Evolutionary conservation across 2,329 filamentous ascomycete genomes (phyloP), one percentile per base, ranked within the genome.

Genomic region (Penicillium sp.): DNA sequence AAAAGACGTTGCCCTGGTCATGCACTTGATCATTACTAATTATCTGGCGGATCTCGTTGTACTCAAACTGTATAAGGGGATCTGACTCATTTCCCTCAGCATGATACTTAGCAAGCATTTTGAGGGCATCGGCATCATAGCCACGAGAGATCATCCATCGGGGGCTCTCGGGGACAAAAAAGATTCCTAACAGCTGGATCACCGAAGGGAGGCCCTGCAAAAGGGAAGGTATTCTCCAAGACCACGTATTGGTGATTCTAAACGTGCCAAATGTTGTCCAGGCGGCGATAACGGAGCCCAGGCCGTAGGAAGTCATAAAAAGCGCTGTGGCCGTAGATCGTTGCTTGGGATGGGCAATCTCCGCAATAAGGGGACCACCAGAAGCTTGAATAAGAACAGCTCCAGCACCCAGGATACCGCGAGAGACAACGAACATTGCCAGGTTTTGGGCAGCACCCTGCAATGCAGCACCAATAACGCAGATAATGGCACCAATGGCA

Each of bases 131-230:
- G 5, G 81, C 76, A 1, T 67, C 55, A 19, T 75, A 74, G 30
- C 81, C 81, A 56, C 81, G 76, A 34, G 78, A 76, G 40, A 85
- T 74, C 27, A 85, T 67, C 78, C 79, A 86, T 35, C 84, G 77
- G 1, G 84, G 84, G 0, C 79, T 83, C 58, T 87, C 85, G 0
- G 84, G 84, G 5, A 84, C 75, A 47, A 82, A 78, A 49, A 79
- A 75, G 9, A 68, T 51, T 16, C 82, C 72, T 57, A 81, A 75
- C 65, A 73, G 63, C 26, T 63, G 61, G 36, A 62, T 62, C 13
- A 76, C 55, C 13, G 77, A 77, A 11, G 76, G 79, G 4, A 78
- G 55, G 40, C 77, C 76, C 63, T 85, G 83, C 2, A 82, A 64
- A 4, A 84, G 70, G 1, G 79, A 79, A 0, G 82, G 83, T 16